These are phyloP conservation scores for Fusarium liriodendri DNA, from an alignment of 2,329 filamentous ascomycete species.

Conservation along the genomic window DNA sequence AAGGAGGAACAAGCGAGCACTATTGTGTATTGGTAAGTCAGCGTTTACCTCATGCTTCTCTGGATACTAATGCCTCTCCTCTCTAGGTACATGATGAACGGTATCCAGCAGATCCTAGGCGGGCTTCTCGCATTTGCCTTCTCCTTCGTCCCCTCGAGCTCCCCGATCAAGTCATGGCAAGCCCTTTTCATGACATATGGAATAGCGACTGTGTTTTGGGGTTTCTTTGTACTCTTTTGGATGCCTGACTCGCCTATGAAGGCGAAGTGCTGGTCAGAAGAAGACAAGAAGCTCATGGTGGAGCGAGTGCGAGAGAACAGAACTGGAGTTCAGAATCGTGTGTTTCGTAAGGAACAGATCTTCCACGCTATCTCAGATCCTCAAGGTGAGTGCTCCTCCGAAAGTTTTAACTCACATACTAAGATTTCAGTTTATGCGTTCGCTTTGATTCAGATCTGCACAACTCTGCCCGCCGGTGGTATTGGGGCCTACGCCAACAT, in stretches of 20 bases:
- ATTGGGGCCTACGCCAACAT: slow-evolving; percentile 79
- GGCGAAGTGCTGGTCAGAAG: slow-evolving; percentile 74
- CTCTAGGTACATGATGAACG: slow-evolving; percentile 76
- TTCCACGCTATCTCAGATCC: slow-evolving; percentile 68
- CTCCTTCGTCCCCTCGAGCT: slow-evolving; percentile 58
- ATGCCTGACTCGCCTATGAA: slow-evolving; percentile 78
- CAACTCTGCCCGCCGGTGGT: slow-evolving; percentile 77
- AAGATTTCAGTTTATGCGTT: slow-evolving; percentile 62
- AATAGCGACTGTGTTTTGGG: slow-evolving; percentile 69
- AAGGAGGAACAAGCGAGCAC: slow-evolving; percentile 73
- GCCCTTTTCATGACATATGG: slow-evolving; percentile 75
- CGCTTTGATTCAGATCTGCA: slow-evolving; percentile 73
- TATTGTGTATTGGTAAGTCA: slow-evolving; percentile 66
- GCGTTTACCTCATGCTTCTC: neutral
- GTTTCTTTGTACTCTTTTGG: slow-evolving; percentile 68
- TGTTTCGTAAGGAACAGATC: slow-evolving; percentile 57
- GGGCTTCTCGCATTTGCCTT: slow-evolving; percentile 75
- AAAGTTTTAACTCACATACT: neutral
- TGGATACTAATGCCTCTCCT: neutral
- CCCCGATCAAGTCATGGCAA: slow-evolving; percentile 72
- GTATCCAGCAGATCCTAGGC: slow-evolving; percentile 76
- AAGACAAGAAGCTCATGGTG: slow-evolving; percentile 72
- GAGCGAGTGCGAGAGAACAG: slow-evolving; percentile 69
- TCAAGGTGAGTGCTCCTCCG: slow-evolving; percentile 54
- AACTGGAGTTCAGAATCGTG: slow-evolving; percentile 68